Evolutionary conservation across 768 basidiomycete species (phyloP).

Genomic region (Mycena latifolia): DNA sequence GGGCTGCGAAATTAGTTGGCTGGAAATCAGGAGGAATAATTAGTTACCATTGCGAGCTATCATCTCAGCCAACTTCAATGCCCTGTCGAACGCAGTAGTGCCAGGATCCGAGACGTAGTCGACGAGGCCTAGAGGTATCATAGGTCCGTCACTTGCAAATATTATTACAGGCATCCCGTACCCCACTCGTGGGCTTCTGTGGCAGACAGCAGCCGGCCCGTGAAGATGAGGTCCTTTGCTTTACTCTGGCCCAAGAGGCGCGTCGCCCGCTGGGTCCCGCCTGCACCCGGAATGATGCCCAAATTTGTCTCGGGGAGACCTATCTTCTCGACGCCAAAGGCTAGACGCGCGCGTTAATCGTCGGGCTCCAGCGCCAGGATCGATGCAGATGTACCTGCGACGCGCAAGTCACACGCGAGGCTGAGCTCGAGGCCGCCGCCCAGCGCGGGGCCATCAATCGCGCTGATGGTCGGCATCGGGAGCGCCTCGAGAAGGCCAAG

Average conservation of each 20-base stretch:
- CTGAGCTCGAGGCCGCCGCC: slow-evolving; percentile 94
- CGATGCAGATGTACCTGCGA: slow-evolving; percentile 71
- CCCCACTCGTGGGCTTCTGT: slow-evolving; percentile 79
- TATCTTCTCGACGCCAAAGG: slow-evolving; percentile 77
- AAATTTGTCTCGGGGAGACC: slow-evolving; percentile 85
- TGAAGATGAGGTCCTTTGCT: slow-evolving; percentile 91
- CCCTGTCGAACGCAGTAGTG: slow-evolving; percentile 73
- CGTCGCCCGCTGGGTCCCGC: slow-evolving; percentile 87
- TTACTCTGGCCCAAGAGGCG: slow-evolving; percentile 82
- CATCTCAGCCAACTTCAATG: slow-evolving; percentile 74
- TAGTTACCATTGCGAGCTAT: slow-evolving; percentile 79
- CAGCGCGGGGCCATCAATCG: slow-evolving; percentile 93
- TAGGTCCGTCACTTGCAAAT: neutral
- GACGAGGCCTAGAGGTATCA: slow-evolving; percentile 73
- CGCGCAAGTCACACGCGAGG: slow-evolving; percentile 90
- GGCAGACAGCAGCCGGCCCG: slow-evolving; percentile 77
- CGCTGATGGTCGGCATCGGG: slow-evolving; percentile 91
- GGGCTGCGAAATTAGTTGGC: slow-evolving; percentile 61
- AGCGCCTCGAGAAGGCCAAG: slow-evolving; percentile 83
- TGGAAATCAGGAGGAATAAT: slow-evolving; percentile 25
- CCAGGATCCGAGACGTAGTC: slow-evolving; percentile 81
- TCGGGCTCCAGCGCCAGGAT: neutral
- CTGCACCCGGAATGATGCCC: slow-evolving; percentile 92
- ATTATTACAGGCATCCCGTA: slow-evolving; percentile 43
- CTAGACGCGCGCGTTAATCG: slow-evolving; percentile 11